Evolutionary conservation across 345 rosid genomes (phyloP), one percentile per base, ranked within the genome.

Genomic region (Eucalyptus viminalis): DNA sequence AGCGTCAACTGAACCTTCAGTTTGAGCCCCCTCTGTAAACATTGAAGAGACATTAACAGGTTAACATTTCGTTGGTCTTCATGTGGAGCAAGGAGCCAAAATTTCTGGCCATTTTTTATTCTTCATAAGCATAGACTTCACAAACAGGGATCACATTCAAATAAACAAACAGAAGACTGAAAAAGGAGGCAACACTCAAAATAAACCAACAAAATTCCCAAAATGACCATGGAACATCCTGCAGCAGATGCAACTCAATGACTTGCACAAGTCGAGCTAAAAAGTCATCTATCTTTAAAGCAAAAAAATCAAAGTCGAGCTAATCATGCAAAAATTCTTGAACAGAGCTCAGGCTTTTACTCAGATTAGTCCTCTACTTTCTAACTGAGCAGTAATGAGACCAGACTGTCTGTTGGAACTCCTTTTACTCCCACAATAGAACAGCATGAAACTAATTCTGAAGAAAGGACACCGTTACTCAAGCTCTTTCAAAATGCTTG

Each of bases 21-120:
- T 90, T 49, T 80, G 93, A 47, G 89, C 90, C 86, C 86, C 93
- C 90, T 94, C 94, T 88, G 91, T 92, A 47, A 91, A 89, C 65
- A 94, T 81, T 54, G 80, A 86, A 87, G 27, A 72, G 85, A 86
- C 91, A 37, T 37, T 90, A 88, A 94, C 94, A 83, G 87, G 93
- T 49, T 40, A 53, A 49, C 85, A 76, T 76, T 76, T 76, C 83
- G 12, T 76, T 5, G 15, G 47, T 37, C 27, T 76, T 40, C 83
- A 40, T 40, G 45, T 22, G 21, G 86, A 49, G 40, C 13, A 11
- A 67, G 53, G 60, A n/a, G 60, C 80, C n/a, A 67, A 56, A 37
- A 81, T n/a, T 76, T 76, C 47, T 11, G 47, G 83, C 40, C 27
- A 37, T 44, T 76, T 76, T 43, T 76, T 76, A 40, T 76, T 76